Percentiles rank a stretch among this genome's conserved stretches.
Conservation (phyloP, 176 grass and related monocot species). For the Dactylis glomerata region DNA sequence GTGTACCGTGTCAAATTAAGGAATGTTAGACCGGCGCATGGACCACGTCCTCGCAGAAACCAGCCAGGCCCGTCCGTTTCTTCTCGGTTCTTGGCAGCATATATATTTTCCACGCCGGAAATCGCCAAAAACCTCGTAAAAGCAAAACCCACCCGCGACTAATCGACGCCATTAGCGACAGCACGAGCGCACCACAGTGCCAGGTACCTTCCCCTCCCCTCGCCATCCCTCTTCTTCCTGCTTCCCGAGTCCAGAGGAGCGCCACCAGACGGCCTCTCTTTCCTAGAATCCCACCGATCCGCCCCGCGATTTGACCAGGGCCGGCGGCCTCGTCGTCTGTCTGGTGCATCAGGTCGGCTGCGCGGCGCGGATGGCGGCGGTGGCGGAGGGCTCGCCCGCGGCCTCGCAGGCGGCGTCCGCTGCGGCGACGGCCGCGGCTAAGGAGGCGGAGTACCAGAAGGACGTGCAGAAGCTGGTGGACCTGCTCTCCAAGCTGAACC, state of each 20-base stretch:
- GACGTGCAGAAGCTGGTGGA: constrained; percentile 81
- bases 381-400: constrained; percentile 50
- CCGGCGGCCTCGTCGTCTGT: neutral
- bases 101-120: constrained; percentile 22
- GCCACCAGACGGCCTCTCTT: neutral
- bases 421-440: constrained; percentile 12
- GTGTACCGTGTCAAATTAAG: neutral
- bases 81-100: neutral
- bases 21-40: neutral
- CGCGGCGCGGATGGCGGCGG: constrained; percentile 54
- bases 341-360: neutral
- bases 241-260: neutral
- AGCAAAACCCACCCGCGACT: constrained; percentile 37
- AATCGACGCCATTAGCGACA: constrained; percentile 50
- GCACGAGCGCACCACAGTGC: constrained; percentile 14
- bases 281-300: constrained; percentile 28
- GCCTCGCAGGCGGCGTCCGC: neutral
- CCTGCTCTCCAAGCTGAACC: constrained; percentile 86
- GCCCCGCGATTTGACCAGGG: constrained; percentile 34
- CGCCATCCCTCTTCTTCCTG: neutral
- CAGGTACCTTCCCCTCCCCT: neutral
- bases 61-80: neutral
- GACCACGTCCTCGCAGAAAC: neutral
- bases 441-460: constrained; percentile 57
- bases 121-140: constrained; percentile 47